phyloP scores from a whole-genome alignment of 371 early-diverging fungal genomes.

The Chytridiales sp. region DNA sequence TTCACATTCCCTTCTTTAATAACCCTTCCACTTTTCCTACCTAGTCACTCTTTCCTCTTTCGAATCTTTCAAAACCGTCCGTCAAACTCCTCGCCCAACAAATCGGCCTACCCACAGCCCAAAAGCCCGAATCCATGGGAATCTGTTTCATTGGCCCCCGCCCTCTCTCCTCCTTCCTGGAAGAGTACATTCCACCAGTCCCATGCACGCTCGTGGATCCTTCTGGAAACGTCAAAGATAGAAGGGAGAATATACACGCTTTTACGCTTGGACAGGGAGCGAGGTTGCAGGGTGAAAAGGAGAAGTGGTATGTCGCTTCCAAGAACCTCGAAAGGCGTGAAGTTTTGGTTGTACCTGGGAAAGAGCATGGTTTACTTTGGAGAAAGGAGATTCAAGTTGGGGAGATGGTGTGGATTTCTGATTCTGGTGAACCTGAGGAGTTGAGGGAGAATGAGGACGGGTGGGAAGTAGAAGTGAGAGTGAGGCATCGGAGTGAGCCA shows the following conservation, averaged over 20 bases:
- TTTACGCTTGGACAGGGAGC: slow-evolving; percentile 78
- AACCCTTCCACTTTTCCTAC: slow-evolving; percentile 13
- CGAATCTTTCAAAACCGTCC: slow-evolving; percentile 65
- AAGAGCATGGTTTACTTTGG: slow-evolving; percentile 47
- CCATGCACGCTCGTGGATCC: slow-evolving; percentile 65
- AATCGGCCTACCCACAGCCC: slow-evolving; percentile 58
- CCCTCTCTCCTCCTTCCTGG: slow-evolving; percentile 75
- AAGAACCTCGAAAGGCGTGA: slow-evolving; percentile 54
- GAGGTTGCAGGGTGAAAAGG: slow-evolving; percentile 54
- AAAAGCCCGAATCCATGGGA: slow-evolving; percentile 91
- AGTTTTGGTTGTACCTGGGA: slow-evolving; percentile 60
- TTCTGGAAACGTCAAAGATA: slow-evolving; percentile 58
- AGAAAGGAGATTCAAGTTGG: slow-evolving; percentile 37
- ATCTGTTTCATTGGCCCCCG: slow-evolving; percentile 94
- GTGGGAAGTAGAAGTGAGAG: background rate
- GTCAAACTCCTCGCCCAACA: slow-evolving; percentile 71
- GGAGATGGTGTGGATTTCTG: slow-evolving; percentile 51
- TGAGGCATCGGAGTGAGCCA: slow-evolving; percentile 18
- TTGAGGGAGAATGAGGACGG: background rate
- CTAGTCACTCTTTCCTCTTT: slow-evolving; percentile 82
- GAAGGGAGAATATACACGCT: slow-evolving; percentile 66
- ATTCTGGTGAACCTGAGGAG: background rate
- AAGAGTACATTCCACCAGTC: slow-evolving; percentile 37
- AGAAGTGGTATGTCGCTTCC: slow-evolving; percentile 67
- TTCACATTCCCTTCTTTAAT: background rate